Evolutionary conservation across 805 yeast genomes (phyloP), one percentile per base, ranked within the genome.

Genomic region (Ogataea allantospora): DNA sequence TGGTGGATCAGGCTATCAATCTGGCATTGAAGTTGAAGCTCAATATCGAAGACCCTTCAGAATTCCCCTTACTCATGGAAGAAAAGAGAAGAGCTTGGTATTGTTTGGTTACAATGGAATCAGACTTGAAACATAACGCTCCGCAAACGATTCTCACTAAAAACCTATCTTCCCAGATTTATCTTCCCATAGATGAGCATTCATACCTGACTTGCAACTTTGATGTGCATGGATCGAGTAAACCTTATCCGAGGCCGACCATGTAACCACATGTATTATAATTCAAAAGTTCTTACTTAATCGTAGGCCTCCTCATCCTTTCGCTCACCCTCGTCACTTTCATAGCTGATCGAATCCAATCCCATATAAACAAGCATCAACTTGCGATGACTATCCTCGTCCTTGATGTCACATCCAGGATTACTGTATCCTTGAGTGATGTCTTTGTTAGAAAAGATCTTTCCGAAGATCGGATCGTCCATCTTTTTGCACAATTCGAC

Each of bases 361-460:
- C 67, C 67, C 62, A 59, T 60, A 41, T 62, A 62, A n/a, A 62
- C 63, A 29, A 62, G 40, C 58, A 62, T 46, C 44, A 62, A 46
- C 35, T 62, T 62, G 30, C 59, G 51, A 33, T 62, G 65, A 23
- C 56, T 46, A 14, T 59, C 63, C 22, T 56, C 46, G 36, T 60
- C 63, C 34, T 51, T 56, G 13, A 60, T 60, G 37, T 58, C 65
- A 33, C 46, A 44, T 21, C 39, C 44, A 6, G 51, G 51, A 35
- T 47, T 51, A n/a, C 31, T 35, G 33, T 59, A 59, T 8, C 56
- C 58, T 12, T 38, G 27, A 2, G 43, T 46, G 33, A 60, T 44
- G 20, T 58, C 63, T 34, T 58, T 57, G 23, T 51, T 55, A 14
- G 47, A 43, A 38, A 62, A 62, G 10, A 60, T 48, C 16, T 47